Percentiles rank a stretch among this genome's conserved stretches.
Evolutionary conservation across 1,284 basidiomycete genomes (phyloP).

Genomic region (Ustilago lituana): DNA sequence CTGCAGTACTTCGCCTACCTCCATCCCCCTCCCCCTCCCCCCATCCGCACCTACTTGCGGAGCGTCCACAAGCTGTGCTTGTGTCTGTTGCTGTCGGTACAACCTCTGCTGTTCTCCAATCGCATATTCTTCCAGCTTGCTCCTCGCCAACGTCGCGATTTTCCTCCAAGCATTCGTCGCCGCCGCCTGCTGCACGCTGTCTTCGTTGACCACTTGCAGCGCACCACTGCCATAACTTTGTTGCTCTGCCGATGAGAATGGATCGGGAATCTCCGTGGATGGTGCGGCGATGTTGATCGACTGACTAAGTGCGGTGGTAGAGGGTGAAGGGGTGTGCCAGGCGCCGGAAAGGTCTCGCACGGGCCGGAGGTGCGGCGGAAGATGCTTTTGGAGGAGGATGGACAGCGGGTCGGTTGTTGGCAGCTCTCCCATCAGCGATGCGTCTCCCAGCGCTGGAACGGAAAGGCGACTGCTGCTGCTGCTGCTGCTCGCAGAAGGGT

Average conservation of each 20-base stretch:
- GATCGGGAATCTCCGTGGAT: slow-evolving; percentile 7
- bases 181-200: slow-evolving; percentile 16
- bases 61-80: slow-evolving; percentile 1
- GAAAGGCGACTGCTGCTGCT: too few species aligned
- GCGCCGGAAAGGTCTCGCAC: slow-evolving; percentile 31
- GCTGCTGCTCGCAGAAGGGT: too few species aligned
- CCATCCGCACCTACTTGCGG: background rate
- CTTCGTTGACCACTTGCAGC: background rate
- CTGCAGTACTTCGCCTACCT: slow-evolving; percentile 9
- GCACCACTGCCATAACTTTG: too few species aligned
- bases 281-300: background rate
- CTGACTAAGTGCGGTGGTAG: too few species aligned
- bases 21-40: background rate
- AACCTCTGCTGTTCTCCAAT: too few species aligned
- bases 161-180: slow-evolving; percentile 34
- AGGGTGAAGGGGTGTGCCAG: slow-evolving; percentile 14
- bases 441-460: slow-evolving; percentile 10
- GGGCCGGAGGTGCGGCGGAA: slow-evolving; percentile 35
- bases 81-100: too few species aligned
- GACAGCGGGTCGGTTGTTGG: slow-evolving; percentile 43
- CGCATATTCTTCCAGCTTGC: slow-evolving; percentile 8
- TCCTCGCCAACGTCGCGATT: slow-evolving; percentile 24
- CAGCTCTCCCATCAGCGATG: slow-evolving; percentile 29
- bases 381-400: slow-evolving; percentile 41
- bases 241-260: slow-evolving; percentile 13